Conservation (phyloP, 2,329 filamentous ascomycete genomes). For the Colletotrichum caudatum region DNA sequence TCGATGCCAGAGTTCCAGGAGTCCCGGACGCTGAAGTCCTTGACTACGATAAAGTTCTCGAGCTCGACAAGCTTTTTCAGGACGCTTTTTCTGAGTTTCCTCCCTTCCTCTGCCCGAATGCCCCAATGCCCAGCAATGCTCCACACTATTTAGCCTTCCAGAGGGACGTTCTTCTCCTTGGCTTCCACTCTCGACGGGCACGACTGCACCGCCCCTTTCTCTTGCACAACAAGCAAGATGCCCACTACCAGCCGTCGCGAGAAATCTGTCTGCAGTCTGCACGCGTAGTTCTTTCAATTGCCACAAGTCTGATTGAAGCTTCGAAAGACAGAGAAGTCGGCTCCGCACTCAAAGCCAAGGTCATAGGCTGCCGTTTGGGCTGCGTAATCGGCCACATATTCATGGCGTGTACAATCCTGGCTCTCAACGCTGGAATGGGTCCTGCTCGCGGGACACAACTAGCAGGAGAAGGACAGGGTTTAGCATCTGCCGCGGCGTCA, state of each 20-base stretch:
- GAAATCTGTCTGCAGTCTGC: slow-evolving; percentile 46
- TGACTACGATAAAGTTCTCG: slow-evolving; percentile 49
- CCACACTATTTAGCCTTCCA: slow-evolving; percentile 41
- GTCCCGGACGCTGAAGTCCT: slow-evolving; percentile 48
- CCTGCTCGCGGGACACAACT: slow-evolving; percentile 4
- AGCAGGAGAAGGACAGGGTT: background rate
- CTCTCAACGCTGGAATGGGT: slow-evolving; percentile 34
- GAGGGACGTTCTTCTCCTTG: slow-evolving; percentile 44
- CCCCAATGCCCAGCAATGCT: slow-evolving; percentile 36
- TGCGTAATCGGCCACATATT: slow-evolving; percentile 45
- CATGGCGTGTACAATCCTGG: slow-evolving; percentile 45
- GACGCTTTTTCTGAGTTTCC: slow-evolving; percentile 43
- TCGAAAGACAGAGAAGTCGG: slow-evolving; percentile 3
- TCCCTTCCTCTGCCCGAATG: slow-evolving; percentile 36
- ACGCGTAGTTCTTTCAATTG: slow-evolving; percentile 44
- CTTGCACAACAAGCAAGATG: slow-evolving; percentile 33
- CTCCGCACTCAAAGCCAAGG: background rate
- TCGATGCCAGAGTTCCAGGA: slow-evolving; percentile 49
- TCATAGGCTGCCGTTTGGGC: slow-evolving; percentile 37
- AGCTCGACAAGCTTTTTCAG: slow-evolving; percentile 49
- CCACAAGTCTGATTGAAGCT: slow-evolving; percentile 41
- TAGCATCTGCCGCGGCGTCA: background rate
- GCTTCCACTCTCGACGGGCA: slow-evolving; percentile 45
- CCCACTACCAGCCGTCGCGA: slow-evolving; percentile 35
- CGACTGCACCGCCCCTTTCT: slow-evolving; percentile 47